Evolutionary conservation across 1,139 yeast genomes (phyloP), one percentile per base, ranked within the genome.

Genomic region (Kurtzmaniella natalensis): DNA sequence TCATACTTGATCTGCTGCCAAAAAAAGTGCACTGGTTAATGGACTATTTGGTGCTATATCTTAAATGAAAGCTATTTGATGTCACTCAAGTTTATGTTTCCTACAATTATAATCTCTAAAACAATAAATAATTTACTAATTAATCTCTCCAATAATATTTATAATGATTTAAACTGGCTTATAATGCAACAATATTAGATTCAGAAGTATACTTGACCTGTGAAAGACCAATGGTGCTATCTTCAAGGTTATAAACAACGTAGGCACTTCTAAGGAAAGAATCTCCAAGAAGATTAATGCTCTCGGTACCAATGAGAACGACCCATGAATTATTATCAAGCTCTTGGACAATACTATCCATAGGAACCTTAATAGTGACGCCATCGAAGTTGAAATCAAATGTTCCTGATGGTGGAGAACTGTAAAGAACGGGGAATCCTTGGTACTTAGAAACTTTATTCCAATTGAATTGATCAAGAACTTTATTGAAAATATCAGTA

Each of bases 251-350:
- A 36, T 46, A 54, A 8, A 51, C 55, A 18, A 47, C 37, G 35
- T 55, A 54, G 6, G 50, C 50, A 30, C 40, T 36, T 28, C 57
- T 49, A 32, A 54, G 46, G 43, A 55, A 53, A 41, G 49, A 47
- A 37, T 49, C 55, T 4, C 61, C 61, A 34, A 55, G 42, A 18
- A 52, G 39, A n/a, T 41, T 35, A n/a, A 18, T 23, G 30, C 35
- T 39, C 10, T 41, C 39, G 10, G 44, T 41, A 17, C 34, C 33
- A 24, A 48, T 33, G 1, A 45, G 46, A 11, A 48, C 36, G 24
- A 37, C 21, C 11, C 30, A 30, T 7, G 20, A 9, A 24, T 36
- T 38, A 7, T 23, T 24, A n/a, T 45, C 45, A 21, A 28, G 34
- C 11, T 32, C 31, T 16, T 32, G 14, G n/a, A 51, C 34, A 33